Evolutionary conservation across 495 filamentous ascomycete species (phyloP), one percentile per base, ranked within the genome.

Genomic region (Penicillium taxi): DNA sequence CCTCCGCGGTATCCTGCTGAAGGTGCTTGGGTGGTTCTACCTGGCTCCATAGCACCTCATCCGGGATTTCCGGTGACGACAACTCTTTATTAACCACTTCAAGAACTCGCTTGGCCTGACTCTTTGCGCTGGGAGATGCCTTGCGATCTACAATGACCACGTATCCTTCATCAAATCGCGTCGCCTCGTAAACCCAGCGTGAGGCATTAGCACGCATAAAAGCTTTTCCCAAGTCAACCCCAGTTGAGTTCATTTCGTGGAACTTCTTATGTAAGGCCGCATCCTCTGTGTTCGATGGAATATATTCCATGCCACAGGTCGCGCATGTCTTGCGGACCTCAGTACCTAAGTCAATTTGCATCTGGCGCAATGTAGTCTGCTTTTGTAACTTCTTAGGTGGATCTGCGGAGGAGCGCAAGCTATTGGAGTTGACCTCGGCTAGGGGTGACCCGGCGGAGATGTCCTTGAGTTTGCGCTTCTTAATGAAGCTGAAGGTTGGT

Each of bases 271-370:
- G 81, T 23, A 84, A 48, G 2, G 67, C 68, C 22, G 68, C 64
- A 43, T 86, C 81, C 45, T 82, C 80, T 26, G 63, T 60, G 15
- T 77, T 74, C 0, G 78, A 82, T 9, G 79, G 73, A 25, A 81
- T 67, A 52, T 84, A 86, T 39, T 80, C 77, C 81, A 86, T 86
- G 1, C 72, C 75, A 52, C 81, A 86, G 2, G 60, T 63, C 23
- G 61, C 63, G 55, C 81, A 86, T n/a, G 69, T 74, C 41, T 72
- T 74, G 32, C 73, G 66, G 24, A 73, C 55, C 28, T 75, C 63
- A 41, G 64, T 66, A 11, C 80, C 81, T 19, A 84, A 61, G 44
- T 82, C 80, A 22, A 86, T 72, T 34, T 78, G 77, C 62, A 80
- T 75, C 48, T 86, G 81, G 18, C 70, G 75, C 42, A 82, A 49